Percentiles rank a stretch among this genome's conserved stretches.
These are phyloP conservation scores for Kodamaea kakaduensis DNA, from an alignment of 805 yeast species.

Conservation along the genomic window DNA sequence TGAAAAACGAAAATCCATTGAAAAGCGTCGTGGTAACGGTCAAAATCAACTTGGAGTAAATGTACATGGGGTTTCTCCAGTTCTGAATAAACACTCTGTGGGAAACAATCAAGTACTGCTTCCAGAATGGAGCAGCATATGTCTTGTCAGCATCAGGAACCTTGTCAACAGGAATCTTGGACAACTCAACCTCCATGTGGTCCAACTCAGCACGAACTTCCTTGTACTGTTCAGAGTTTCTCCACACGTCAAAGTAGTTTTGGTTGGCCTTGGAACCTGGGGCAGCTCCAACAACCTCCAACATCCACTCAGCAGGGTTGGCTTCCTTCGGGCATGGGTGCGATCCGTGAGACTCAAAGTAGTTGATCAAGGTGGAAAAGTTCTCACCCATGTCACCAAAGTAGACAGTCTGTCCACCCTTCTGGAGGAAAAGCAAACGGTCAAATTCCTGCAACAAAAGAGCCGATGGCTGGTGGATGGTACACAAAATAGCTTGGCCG, in stretches of 20 bases:
- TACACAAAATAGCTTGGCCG: slow-evolving; percentile 43
- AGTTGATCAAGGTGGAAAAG: slow-evolving; percentile 25
- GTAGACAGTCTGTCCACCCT: slow-evolving; percentile 48
- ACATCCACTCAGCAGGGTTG: slow-evolving; percentile 74
- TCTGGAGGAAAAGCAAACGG: slow-evolving; percentile 53
- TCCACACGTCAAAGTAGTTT: slow-evolving; percentile 77
- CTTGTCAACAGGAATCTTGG: slow-evolving; percentile 21
- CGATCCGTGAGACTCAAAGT: slow-evolving; percentile 38
- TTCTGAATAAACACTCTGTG: slow-evolving; percentile 35
- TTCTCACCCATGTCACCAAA: slow-evolving; percentile 36
- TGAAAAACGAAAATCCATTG: slow-evolving; percentile 71
- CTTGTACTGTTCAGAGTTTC: slow-evolving; percentile 57
- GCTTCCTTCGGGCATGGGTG: slow-evolving; percentile 35
- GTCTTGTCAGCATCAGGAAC: slow-evolving; percentile 19
- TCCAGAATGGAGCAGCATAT: slow-evolving; percentile 27
- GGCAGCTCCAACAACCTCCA: slow-evolving; percentile 79
- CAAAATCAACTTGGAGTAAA: slow-evolving; percentile 58
- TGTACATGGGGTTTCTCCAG: slow-evolving; percentile 32
- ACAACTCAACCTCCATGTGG: slow-evolving; percentile 57
- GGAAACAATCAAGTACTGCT: slow-evolving; percentile 21
- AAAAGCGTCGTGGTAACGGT: slow-evolving; percentile 52
- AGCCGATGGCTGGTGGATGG: slow-evolving; percentile 87
- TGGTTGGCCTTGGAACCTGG: slow-evolving; percentile 73
- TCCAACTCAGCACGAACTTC: slow-evolving; percentile 59
- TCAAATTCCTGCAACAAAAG: slow-evolving; percentile 74